Conservation (phyloP, 768 basidiomycete genomes). For the Mycena rosella region DNA sequence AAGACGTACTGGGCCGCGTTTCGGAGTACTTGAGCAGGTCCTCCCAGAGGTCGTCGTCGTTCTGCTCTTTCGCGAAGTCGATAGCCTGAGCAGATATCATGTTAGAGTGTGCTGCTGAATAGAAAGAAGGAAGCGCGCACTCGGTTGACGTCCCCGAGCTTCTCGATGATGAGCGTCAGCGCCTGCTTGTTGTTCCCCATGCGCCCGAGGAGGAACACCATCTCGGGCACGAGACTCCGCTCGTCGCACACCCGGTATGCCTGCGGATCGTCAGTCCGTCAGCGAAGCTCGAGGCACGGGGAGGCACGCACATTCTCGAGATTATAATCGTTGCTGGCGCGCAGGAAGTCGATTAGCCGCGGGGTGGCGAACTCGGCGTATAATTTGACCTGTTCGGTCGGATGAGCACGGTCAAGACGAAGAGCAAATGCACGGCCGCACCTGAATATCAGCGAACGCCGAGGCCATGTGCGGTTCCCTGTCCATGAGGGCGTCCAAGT, state of each 20-base stretch:
- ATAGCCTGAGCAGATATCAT: conserved; percentile 74
- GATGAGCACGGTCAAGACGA: background rate
- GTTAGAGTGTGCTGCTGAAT: background rate
- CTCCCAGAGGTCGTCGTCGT: conserved; percentile 98
- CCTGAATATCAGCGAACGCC: conserved; percentile 89
- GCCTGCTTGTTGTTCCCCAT: conserved; percentile 99
- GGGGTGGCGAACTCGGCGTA: conserved; percentile 89
- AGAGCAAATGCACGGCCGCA: conserved; percentile 43
- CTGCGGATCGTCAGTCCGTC: conserved; percentile 51
- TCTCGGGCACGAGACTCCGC: conserved; percentile 91
- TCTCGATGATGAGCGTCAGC: conserved; percentile 93
- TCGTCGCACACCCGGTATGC: conserved; percentile 90
- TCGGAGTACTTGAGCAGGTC: conserved; percentile 95
- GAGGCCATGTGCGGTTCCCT: conserved; percentile 87
- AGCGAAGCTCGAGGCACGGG: conserved; percentile 3
- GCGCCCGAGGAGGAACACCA: conserved; percentile 96
- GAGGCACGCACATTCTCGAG: conserved; percentile 74
- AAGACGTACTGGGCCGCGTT: conserved; percentile 81
- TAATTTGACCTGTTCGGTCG: conserved; percentile 74
- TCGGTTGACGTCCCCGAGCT: conserved; percentile 91
- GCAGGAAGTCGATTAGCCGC: conserved; percentile 89
- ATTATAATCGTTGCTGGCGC: conserved; percentile 92
- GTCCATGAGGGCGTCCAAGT: conserved; percentile 90
- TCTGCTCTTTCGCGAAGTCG: conserved; percentile 97
- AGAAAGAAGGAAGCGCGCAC: conserved; percentile 56